Evolutionary conservation across 2,329 filamentous ascomycete species (phyloP).

Genomic region (Aspergillus unguis): DNA sequence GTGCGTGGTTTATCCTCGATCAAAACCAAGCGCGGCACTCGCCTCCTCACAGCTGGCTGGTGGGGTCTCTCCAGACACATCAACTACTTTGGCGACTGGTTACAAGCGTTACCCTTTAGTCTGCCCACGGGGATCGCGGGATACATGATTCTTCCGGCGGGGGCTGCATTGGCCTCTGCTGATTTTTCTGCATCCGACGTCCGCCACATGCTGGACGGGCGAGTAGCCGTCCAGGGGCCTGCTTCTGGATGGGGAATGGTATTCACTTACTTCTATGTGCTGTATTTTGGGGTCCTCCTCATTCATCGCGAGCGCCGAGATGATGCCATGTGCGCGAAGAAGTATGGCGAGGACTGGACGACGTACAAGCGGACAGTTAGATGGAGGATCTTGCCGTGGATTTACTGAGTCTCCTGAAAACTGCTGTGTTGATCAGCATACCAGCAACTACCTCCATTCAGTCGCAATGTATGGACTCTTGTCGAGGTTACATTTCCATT

Average conservation of each 20-base stretch:
- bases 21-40: constrained; percentile 73
- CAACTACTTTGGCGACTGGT: constrained; percentile 91
- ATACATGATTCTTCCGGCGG: constrained; percentile 58
- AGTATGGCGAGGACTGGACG: constrained; percentile 88
- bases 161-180: not conserved
- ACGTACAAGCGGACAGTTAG: constrained; percentile 58
- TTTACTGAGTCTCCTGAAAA: not conserved
- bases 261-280: constrained; percentile 85
- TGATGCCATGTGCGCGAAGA: constrained; percentile 78
- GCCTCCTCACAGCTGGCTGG: constrained; percentile 78
- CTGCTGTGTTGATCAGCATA: no score
- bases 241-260: constrained; percentile 69
- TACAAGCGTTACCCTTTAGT: constrained; percentile 83
- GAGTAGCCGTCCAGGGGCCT: constrained; percentile 10
- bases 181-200: constrained; percentile 27
- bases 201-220: constrained; percentile 48
- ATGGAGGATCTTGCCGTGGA: constrained; percentile 3
- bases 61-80: constrained; percentile 87
- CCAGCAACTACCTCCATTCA: no score
- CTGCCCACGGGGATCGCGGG: constrained; percentile 79
- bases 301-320: constrained; percentile 80
- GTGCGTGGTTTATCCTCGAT: constrained; percentile 80
- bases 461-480: no score
- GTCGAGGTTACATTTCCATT: no score
- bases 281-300: constrained; percentile 82